A percentile compares a stretch with the other conserved stretches of the same genome.
Conservation (phyloP, 164 flowering plant species). For the Chimonanthus salicifolius region DNA sequence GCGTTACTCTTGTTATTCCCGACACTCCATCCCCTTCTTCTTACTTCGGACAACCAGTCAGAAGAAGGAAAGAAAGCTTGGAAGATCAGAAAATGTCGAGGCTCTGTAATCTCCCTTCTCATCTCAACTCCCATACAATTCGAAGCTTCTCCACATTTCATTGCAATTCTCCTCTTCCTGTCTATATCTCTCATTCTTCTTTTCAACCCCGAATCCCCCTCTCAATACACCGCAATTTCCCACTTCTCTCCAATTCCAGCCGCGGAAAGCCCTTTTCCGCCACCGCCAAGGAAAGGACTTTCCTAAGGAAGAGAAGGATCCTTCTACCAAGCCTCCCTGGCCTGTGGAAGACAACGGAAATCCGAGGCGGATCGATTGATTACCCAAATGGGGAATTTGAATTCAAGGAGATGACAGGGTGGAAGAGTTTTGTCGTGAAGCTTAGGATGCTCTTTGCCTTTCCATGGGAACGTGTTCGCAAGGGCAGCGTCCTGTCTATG, state of each 20-base stretch:
- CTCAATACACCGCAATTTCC: background rate
- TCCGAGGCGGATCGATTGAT: conserved; percentile 19
- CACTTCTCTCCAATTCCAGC: background rate
- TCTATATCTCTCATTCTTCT: background rate
- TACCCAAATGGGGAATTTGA: conserved; percentile 74
- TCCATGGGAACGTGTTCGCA: conserved; percentile 82
- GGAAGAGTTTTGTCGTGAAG: conserved; percentile 62
- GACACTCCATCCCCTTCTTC: background rate
- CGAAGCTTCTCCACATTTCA: conserved; percentile 16
- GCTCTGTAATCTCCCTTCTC: conserved; percentile 28
- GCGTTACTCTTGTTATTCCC: background rate
- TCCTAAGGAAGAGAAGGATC: background rate
- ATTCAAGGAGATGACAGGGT: conserved; percentile 38
- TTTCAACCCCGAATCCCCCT: background rate
- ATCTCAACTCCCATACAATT: conserved; percentile 13
- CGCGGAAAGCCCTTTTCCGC: conserved; percentile 1
- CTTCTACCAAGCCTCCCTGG: conserved; percentile 2
- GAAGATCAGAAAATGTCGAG: conserved; percentile 30
- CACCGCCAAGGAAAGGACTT: conserved; percentile 2
- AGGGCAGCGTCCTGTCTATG: conserved; percentile 76
- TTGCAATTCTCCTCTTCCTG: conserved; percentile 1
- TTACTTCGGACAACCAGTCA: background rate
- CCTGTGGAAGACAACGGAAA: conserved; percentile 17
- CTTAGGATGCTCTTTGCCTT: conserved; percentile 61
- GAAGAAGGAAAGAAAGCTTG: background rate